phyloP scores from a whole-genome alignment of 2,329 filamentous ascomycete genomes.

The Alternaria solani region DNA sequence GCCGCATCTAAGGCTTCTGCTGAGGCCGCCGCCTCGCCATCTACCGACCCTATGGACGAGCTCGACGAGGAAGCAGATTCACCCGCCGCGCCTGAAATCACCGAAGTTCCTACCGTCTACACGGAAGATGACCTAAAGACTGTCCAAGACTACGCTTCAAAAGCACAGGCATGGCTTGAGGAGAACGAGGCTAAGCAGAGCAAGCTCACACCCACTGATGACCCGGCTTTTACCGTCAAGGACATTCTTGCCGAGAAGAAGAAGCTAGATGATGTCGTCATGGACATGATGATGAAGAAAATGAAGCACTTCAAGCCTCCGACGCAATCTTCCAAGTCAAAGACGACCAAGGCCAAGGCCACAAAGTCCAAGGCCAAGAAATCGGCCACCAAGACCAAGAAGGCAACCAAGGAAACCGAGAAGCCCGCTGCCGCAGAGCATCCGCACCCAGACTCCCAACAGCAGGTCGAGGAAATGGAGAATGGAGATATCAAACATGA shows the following conservation, averaged over 20 bases:
- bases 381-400: conserved; percentile 30
- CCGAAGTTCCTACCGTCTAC: conserved; percentile 64
- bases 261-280: conserved; percentile 74
- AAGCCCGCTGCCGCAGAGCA: conserved; percentile 35
- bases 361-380: conserved; percentile 30
- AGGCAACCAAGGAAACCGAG: conserved; percentile 35
- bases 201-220: conserved; percentile 61
- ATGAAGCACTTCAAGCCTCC: conserved; percentile 57
- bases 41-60: conserved; percentile 67
- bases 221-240: conserved; percentile 77
- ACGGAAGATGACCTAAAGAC: conserved; percentile 73
- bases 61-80: conserved; percentile 79
- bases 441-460: conserved; percentile 31
- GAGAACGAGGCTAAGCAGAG: conserved; percentile 70
- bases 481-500: background rate
- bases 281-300: conserved; percentile 71
- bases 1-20: conserved; percentile 54
- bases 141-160: conserved; percentile 69
- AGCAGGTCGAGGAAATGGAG: background rate
- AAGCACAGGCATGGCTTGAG: conserved; percentile 76
- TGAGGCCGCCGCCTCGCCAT: conserved; percentile 55
- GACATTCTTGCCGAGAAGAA: conserved; percentile 72
- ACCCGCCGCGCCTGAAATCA: conserved; percentile 36
- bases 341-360: conserved; percentile 35
- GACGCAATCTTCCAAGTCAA: conserved; percentile 34